Base-by-base conservation (phyloP, 176 grass and related monocot genomes). In the Zea luxurians region DNA sequence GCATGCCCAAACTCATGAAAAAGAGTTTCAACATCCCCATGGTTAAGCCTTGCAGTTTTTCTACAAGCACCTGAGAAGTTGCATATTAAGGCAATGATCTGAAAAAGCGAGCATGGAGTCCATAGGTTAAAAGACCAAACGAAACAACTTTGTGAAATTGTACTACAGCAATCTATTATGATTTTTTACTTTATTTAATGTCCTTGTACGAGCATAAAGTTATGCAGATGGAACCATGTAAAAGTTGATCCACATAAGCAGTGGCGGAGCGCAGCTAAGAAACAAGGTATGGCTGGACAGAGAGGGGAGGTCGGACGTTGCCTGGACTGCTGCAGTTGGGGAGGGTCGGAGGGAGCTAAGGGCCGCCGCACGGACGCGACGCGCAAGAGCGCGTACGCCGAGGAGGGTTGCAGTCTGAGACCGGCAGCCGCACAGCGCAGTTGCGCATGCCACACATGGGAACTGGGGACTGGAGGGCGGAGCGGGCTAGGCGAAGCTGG, bases 1-100 rank as follows among this genome's bases (percentile, higher is more conserved):
- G 95, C 91, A 74, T 94, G 95, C 48, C 95, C 95, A 83, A 97
- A 97, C 80, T 97, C 95, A 83, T 97, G 95, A 78, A 97, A 97
- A 52, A 97, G 91, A 61, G 91, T 97, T 88, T 94, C 91, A 18
- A 97, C 87, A 37, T 97, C 87, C 67, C 87, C 89, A 83, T 94
- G 89, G 74, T 82, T 91, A 54, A 97, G 89, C 76, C 91, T 92
- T 37, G 95, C 55, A 27, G 82, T 91, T 86, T 74, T 89, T 85
- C 80, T 83, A 61, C 48, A 68, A 10, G 84, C 88, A 84, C 84
- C 78, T 61, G 89, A 59, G 66, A 97, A 97, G 77, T 97, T 92
- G 79, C 95, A 97, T 55, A 97, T 80, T 46, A 97, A 73, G 36
- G 95, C 95, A 60, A 97, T 83, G 78, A 97, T 91, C 95, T 97